Base-by-base conservation (phyloP, 768 basidiomycete genomes). In the Phaeotremella skinneri region DNA sequence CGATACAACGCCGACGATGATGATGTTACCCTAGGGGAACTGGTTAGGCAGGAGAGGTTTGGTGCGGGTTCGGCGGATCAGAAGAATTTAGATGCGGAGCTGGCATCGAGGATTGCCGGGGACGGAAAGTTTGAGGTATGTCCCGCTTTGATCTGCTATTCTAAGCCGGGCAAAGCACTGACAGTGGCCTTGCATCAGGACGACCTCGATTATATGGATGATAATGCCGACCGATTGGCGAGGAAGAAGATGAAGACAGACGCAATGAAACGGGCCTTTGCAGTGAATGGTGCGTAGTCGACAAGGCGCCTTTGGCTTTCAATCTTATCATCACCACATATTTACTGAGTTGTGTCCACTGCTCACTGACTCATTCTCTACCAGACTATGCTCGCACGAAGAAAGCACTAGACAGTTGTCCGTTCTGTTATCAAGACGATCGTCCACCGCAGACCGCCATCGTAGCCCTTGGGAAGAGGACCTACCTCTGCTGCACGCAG, bases 211-310 rank as follows among this genome's bases (percentile, higher is more conserved):
- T 98, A 98, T 67, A 87, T 96, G 62, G 96, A 99, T 65, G 96
- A 98, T 63, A 94, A 97, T 73, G 92, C 91, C 0, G 94, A 94
- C 69, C 87, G 86, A 65, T 82, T 98, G 0, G 90, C 89, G 37
- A 81, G 93, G 56, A 86, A 91, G 77, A 98, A 94, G 79, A 92
- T 97, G 90, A 88, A 92, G 52, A 85, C 87, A 3, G 94, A 98
- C 70, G 90, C 88, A 21, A 91, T 96, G 87, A 98, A 92, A 76
- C 85, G 93, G 45, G 89, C 91, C 66, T 99, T 97, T 75, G 96
- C 96, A 13, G 89, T 99, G 62, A 85, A 97, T 58, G 93, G 92
- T 90, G 62, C 37, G 82, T 73, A 17, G 5, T 41, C 2, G 37
- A 39, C 11, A 9, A 9, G n/a, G n/a, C n/a, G n/a, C n/a, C n/a